A percentile compares a stretch with the other conserved stretches of the same genome.
Evolutionary conservation across 2,329 filamentous ascomycete species (phyloP).

Genomic region (Xylaria sp.): DNA sequence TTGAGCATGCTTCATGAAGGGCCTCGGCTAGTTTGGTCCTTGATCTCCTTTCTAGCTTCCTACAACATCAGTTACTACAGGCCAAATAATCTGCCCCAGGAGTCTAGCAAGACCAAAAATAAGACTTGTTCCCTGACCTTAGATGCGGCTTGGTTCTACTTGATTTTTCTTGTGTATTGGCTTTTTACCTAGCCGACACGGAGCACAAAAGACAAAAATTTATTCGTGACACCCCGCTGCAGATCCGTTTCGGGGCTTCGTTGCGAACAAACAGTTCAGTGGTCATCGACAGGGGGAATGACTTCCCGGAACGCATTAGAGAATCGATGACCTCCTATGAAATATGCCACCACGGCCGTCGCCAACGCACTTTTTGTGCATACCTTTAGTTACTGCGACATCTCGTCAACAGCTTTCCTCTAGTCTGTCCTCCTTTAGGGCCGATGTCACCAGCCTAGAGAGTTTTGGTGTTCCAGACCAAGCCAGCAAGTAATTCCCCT

Average conservation of each 20-base stretch:
- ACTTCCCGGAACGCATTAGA: background rate
- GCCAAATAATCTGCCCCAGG: background rate
- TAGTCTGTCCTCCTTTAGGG: constrained; percentile 69
- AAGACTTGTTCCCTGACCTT: background rate
- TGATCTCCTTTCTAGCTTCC: background rate
- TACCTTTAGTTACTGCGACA: constrained; percentile 72
- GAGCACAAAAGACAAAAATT: background rate
- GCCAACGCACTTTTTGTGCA: constrained; percentile 79
- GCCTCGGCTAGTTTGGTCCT: constrained; percentile 18
- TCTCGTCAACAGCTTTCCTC: constrained; percentile 73
- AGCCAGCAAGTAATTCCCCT: constrained; percentile 55
- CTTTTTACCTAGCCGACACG: background rate
- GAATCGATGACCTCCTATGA: constrained; percentile 2
- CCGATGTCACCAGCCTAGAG: constrained; percentile 61
- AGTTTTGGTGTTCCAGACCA: constrained; percentile 66
- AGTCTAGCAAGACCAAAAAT: background rate
- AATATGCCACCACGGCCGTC: constrained; percentile 52
- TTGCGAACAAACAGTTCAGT: background rate
- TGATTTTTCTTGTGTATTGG: background rate
- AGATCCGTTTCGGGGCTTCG: background rate
- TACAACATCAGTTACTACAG: constrained; percentile 4
- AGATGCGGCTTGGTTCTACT: background rate
- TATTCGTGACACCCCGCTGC: background rate
- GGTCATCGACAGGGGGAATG: background rate
- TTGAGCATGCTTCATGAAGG: constrained; percentile 31